These are phyloP conservation scores for Neoscytalidium dimidiatum DNA, from an alignment of 2,329 filamentous ascomycete genomes.

Conservation along the genomic window DNA sequence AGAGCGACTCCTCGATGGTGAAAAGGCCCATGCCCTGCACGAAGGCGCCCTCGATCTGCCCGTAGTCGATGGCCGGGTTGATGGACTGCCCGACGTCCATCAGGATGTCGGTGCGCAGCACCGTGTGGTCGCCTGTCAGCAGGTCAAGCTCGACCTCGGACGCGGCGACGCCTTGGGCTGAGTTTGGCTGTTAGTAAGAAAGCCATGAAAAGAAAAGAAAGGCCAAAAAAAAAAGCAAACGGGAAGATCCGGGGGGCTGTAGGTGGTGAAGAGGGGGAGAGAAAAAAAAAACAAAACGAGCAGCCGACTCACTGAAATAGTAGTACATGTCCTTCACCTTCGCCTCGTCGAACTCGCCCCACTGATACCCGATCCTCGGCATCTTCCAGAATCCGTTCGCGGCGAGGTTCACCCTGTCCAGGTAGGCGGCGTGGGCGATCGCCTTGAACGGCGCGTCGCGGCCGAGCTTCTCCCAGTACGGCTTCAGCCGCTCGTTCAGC, in stretches of 20 bases:
- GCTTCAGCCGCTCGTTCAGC: constrained; percentile 80
- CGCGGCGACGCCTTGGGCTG: constrained; percentile 68
- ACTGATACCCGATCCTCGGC: constrained; percentile 90
- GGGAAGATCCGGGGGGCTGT: too few relatives aligned
- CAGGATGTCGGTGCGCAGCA: constrained; percentile 83
- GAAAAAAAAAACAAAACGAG: background rate
- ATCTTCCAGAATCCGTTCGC: constrained; percentile 98
- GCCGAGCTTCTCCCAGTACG: constrained; percentile 81
- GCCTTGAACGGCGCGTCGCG: constrained; percentile 77
- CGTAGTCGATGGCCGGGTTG: constrained; percentile 77
- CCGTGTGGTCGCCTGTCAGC: constrained; percentile 89
- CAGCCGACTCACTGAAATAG: constrained; percentile 78
- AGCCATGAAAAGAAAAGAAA: too few relatives aligned
- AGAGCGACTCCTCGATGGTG: constrained; percentile 73
- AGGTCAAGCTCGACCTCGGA: constrained; percentile 91
- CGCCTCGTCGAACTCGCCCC: constrained; percentile 57
- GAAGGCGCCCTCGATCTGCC: constrained; percentile 80
- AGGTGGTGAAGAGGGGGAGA: too few relatives aligned
- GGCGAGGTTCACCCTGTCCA: constrained; percentile 90
- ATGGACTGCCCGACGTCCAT: constrained; percentile 89
- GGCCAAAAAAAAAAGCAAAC: too few relatives aligned
- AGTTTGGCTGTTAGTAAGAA: background rate
- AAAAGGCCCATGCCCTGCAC: constrained; percentile 78
- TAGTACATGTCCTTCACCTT: constrained; percentile 75
- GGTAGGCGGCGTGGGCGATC: constrained; percentile 86